Evolutionary conservation across 352 stramenopile genomes (phyloP), one percentile per base, ranked within the genome.

Genomic region (Phytophthora pistaciae): DNA sequence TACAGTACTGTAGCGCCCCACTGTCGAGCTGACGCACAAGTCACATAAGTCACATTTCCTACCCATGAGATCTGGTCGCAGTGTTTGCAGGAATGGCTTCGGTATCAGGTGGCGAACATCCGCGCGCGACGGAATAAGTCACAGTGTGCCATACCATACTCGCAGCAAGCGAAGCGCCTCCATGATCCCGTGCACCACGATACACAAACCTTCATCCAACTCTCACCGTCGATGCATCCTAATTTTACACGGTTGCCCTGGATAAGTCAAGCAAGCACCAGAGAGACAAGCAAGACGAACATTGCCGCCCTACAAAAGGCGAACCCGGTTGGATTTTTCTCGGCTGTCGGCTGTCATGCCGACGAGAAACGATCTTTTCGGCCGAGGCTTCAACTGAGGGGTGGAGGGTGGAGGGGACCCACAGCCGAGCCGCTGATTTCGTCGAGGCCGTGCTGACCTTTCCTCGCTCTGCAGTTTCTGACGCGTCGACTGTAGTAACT

Each of bases 301-400:
- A 42, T 3, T 29, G 16, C 3, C 21, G 58, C 58, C 50, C 29
- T 57, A 36, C 29, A 36, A 55, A 14, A 56, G 29, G 40, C 21
- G 25, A 66, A 48, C 13, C 23, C 21, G 7, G 55, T 61, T 53
- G 60, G 44, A 55, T 59, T 67, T 71, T 68, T 64, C 36, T 31
- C 58, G 25, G 9, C 9, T 72, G 60, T 74, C 54, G 61, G 55
- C 48, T 74, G 44, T 60, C 36, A 66, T 5, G 27, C 38, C 0
- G 27, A 33, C 62, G 31, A 60, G 56, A 75, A 75, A 75, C 68
- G 56, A 67, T 75, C 56, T 64, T 66, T 74, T 65, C 46, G 54
- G 60, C 46, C 49, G 42, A 56, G 36, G 54, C 42, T 52, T 49
- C 48, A 48, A 33, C 27, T 25, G 55, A 9, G 55, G 18, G n/a